These are phyloP conservation scores for Hypoxylon sp. DNA, from an alignment of 2,329 filamentous ascomycete genomes.

Conservation along the genomic window DNA sequence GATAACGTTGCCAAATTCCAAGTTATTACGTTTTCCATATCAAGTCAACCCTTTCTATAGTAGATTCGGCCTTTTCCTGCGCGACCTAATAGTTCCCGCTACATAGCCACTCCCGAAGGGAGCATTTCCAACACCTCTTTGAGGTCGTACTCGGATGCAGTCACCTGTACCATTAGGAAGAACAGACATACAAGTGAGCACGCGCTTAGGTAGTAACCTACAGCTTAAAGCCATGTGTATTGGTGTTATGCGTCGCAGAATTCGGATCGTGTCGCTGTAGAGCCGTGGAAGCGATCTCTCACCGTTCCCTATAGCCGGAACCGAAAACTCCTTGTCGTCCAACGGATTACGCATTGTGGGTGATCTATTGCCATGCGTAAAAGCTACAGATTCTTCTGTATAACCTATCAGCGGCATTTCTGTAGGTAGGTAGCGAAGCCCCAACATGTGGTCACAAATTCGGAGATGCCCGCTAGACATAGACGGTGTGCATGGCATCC, in stretches of 20 bases:
- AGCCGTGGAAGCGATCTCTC: neutral
- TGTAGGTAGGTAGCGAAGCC: neutral
- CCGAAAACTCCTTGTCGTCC: neutral
- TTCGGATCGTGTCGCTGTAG: neutral
- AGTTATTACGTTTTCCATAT: neutral
- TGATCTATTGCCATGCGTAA: neutral
- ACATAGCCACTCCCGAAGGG: neutral
- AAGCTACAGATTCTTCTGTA: neutral
- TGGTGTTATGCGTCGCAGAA: neutral
- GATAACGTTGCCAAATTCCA: no score
- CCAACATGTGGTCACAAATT: neutral
- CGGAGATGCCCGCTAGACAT: constrained; percentile 13
- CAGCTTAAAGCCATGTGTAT: neutral
- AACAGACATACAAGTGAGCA: neutral
- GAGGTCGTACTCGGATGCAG: neutral
- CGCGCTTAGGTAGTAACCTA: neutral
- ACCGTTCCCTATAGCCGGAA: constrained; percentile 13
- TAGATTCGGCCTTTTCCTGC: neutral
- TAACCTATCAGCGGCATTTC: neutral
- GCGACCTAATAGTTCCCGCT: neutral
- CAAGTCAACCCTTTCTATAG: neutral
- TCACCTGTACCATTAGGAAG: neutral
- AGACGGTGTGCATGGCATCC: neutral
- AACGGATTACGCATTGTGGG: neutral
- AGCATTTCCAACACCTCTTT: neutral